Evolutionary conservation across 768 basidiomycete species (phyloP).

Genomic region (Brasilioporus rufonigricans): DNA sequence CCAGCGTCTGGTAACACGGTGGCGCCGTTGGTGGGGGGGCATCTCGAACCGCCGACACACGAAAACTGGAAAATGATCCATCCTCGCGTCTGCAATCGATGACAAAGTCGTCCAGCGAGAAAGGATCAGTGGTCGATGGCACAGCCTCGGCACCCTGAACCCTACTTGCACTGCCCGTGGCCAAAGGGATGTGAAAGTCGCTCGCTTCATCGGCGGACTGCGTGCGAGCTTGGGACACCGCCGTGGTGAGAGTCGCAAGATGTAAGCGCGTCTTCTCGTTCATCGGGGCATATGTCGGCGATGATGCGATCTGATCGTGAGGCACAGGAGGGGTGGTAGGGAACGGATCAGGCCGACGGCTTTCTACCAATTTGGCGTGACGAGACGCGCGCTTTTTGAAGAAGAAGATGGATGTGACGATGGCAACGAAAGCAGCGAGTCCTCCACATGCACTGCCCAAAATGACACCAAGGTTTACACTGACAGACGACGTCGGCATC

Average conservation of each 20-base stretch:
- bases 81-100: not conserved
- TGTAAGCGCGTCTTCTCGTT: conserved; percentile 4
- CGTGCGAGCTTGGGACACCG: not conserved
- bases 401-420: not conserved
- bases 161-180: not conserved
- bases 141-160: not conserved
- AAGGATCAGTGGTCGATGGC: not conserved
- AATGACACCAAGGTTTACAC: conserved; percentile 4
- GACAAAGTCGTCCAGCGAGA: not conserved
- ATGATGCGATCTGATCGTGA: not conserved
- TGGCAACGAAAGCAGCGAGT: not conserved
- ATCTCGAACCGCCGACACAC: not conserved
- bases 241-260: not conserved
- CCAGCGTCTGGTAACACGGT: conserved; percentile 2
- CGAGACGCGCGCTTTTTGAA: conserved; percentile 5
- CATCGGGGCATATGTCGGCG: not conserved
- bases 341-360: conserved; percentile 5
- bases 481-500: too few relatives aligned
- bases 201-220: not conserved
- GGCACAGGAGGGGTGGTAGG: not conserved
- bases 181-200: not conserved
- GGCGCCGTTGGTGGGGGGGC: not conserved
- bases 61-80: not conserved
- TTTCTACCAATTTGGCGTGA: not conserved
- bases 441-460: conserved; percentile 9